Evolutionary conservation across 192 early-diverging fungal species (phyloP), one percentile per base, ranked within the genome.

Genomic region (Gaertneriomyces semiglobifer): DNA sequence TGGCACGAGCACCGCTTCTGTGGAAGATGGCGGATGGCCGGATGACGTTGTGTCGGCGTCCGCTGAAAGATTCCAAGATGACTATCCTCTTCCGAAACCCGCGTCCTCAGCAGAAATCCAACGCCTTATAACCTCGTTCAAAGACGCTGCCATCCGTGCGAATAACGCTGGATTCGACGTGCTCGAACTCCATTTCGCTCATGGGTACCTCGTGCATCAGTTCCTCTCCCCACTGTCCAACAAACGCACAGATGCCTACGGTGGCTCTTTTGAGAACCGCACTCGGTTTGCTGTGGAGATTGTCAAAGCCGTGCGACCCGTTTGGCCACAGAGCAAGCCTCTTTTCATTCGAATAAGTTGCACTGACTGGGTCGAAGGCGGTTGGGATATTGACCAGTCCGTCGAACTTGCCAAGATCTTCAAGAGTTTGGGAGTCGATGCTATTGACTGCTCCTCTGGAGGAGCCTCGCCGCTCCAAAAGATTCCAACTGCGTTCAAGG

Each of bases 251-350:
- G 96, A 98, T 71, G 58, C 89, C 54, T 98, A 94, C 68, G 96
- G 94, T 44, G 94, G 96, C 0, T 87, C 86, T 3, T 86, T 95
- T 40, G 90, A 95, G 64, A 96, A 97, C 80, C 86, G 94, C 60
- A 76, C 81, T 16, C 86, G 91, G 0, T 88, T 93, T 60, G 65
- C 88, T 39, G 50, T 92, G 1, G 92, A 95, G 73, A 81, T 88
- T 0, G 73, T 88, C 16, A 57, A 70, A n/a, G 68, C 66, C 0
- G 79, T 91, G 6, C 87, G 92, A 39, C 52, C 66, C 11, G 81
- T 84, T 46, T 93, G 92, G 92, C 90, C 93, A 1, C 63, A 72
- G 7, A 74, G 90, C 9, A 90, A 91, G 70, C 92, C 94, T 0
- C 74, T 98, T 59, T 96, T 92, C 70, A 79, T 92, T 45, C 88